These are phyloP conservation scores for Elsinoe arachidis DNA, from an alignment of 2,329 filamentous ascomycete genomes.

Conservation along the genomic window DNA sequence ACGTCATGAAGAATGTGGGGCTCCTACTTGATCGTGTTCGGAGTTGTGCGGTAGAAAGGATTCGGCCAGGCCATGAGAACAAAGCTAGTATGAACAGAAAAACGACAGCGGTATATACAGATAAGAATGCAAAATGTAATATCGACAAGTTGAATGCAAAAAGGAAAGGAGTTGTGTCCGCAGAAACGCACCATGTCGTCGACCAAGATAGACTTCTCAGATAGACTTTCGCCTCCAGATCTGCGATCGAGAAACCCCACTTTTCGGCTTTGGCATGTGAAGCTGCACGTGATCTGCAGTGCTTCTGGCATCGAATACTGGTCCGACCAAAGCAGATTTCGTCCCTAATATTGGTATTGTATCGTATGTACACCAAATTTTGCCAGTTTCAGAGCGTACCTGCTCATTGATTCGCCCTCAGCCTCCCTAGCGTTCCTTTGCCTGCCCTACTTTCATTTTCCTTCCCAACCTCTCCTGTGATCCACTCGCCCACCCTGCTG, in stretches of 20 bases:
- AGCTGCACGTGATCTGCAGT: background rate
- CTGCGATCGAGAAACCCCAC: background rate
- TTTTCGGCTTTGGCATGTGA: background rate
- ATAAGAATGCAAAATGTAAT: background rate
- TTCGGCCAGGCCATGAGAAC: constrained; percentile 35
- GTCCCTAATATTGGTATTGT: no score
- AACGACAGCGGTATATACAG: background rate
- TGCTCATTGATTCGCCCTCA: background rate
- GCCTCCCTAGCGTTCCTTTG: constrained; percentile 40
- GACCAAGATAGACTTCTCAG: constrained; percentile 6
- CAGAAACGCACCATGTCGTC: constrained; percentile 2
- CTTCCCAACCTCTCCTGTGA: constrained; percentile 54
- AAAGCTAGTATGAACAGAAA: background rate
- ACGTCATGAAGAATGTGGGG: constrained; percentile 12
- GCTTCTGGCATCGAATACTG: no score
- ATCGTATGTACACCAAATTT: background rate
- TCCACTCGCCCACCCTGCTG: constrained; percentile 63
- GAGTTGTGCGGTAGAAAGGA: constrained; percentile 33
- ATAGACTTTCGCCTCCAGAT: constrained; percentile 10
- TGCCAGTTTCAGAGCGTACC: background rate
- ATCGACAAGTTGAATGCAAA: background rate
- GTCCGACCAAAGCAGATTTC: no score
- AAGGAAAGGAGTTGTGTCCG: background rate
- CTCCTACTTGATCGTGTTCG: constrained; percentile 36
- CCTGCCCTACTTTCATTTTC: constrained; percentile 59